Evolutionary conservation across 2,329 filamentous ascomycete species (phyloP), one percentile per base, ranked within the genome.

Genomic region (Pleochaeta shiraiana): DNA sequence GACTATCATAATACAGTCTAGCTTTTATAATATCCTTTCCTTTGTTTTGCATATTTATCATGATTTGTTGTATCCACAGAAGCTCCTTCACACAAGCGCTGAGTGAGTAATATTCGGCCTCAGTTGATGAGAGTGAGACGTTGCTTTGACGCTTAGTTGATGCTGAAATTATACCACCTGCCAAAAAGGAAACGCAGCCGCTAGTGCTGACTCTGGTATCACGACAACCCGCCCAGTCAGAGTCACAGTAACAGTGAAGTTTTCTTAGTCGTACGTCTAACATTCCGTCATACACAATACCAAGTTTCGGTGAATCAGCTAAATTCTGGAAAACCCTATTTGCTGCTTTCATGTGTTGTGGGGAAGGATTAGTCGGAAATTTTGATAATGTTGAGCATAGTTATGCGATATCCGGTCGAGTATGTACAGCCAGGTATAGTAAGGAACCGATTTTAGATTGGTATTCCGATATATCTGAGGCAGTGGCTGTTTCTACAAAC

Each of bases 11-110:
- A 59, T 33, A 59, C 28, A 59, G 7, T 30, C 53, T 14, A 33
- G 53, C 31, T 31, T 59, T 59, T 14, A 59, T 59, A n/a, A 59
- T 31, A 59, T 59, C 53, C 14, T 59, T 59, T 30, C 53, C 53
- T 12, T 24, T 30, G 26, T 59, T 30, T 12, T 59, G 53, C 21
- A 59, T 59, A 30, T 59, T 7, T 59, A n/a, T 16, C 26, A 59
- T 33, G 12, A 59, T 31, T 24, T 6, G 28, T 31, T 34, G 53
- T 14, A 59, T 31, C 53, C 53, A 59, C 7, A 59, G 21, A 14
- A 59, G 31, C 28, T 59, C 6, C 31, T 59, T 14, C 12, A 59
- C 31, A 59, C 53, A 33, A 16, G 53, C 53, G 11, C 53, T 26
- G 7, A 59, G 24, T n/a, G 53, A n/a, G n/a, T 59, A 59, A 33